Base-by-base conservation (phyloP, 768 basidiomycete species). In the Leucocoprinus leucothites region DNA sequence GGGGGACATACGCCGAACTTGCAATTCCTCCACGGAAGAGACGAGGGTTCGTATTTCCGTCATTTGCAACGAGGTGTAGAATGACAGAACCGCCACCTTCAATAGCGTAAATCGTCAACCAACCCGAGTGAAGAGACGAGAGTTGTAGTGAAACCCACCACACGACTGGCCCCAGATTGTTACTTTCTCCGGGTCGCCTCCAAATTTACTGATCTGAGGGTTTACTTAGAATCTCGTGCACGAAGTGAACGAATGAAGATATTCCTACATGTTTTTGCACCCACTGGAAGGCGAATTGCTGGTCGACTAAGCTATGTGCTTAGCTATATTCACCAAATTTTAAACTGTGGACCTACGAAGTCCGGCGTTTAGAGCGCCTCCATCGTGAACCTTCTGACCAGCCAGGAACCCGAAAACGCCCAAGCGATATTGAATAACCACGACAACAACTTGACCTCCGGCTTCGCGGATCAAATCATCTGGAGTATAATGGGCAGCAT, bases 361-460 rank as follows among this genome's bases (percentile, higher is more conserved):
- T n/a, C 79, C 80, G 13, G 75, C 77, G 38, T 82, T 82, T 50
- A 79, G 59, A 2, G 60, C 69, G 5, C 80, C 80, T 9, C 65
- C 65, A 7, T 68, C 60, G 48, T 81, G 75, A 6, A 81, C 71
- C 21, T 68, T 61, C 38, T 64, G 58, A 1, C 80, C 77, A 19
- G 79, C 56, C 24, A 82, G 61, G 63, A 80, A 81, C 5, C 79
- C 78, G 56, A 74, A 76, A 3, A 76, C 55, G 2, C 77, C 77
- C 1, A 80, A 55, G 14, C 77, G 69, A 51, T 78, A 78, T 57
- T 78, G 77, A 11, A 75, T 70, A 16, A 72, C 51, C 8, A 77
- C 74, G 3, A 65, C 67, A 0, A 76, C 65, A 1, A 74, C 66
- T 2, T 68, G 68, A 28, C 71, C 68, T 8, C 65, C 66, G 24